A percentile compares a stretch with the other conserved stretches of the same genome.
Conservation (phyloP, 129 eudicot species). For the Logfia minima region DNA sequence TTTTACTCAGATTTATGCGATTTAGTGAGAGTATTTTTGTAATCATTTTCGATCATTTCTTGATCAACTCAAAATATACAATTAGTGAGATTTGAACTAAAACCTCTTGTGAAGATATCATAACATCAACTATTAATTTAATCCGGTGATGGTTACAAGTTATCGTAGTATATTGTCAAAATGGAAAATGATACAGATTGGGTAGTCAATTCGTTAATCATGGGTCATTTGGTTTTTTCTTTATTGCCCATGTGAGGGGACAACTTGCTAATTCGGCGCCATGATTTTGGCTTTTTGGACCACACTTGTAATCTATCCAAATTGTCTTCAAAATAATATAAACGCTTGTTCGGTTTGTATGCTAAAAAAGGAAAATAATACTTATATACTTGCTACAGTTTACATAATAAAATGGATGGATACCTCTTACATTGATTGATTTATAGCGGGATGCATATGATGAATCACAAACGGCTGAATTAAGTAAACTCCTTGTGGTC, state of each 20-base stretch:
- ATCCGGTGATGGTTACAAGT: too few relatives aligned
- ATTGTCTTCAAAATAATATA: not conserved
- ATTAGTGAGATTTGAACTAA: too few relatives aligned
- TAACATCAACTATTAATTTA: too few relatives aligned
- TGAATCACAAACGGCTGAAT: too few relatives aligned
- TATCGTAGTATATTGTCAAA: not conserved
- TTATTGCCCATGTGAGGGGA: constrained; percentile 35
- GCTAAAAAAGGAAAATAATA: not conserved
- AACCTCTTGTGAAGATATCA: not conserved
- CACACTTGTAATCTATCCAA: constrained; percentile 17
- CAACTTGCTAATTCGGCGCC: constrained; percentile 31
- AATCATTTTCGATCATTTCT: too few relatives aligned
- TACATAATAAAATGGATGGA: too few relatives aligned
- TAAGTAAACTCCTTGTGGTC: too few relatives aligned
- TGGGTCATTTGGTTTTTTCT: constrained; percentile 11
- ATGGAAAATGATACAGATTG: constrained; percentile 7
- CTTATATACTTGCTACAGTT: not conserved
- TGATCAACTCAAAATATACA: too few relatives aligned
- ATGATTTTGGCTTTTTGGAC: constrained; percentile 26
- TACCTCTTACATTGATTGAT: too few relatives aligned
- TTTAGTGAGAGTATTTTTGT: too few relatives aligned
- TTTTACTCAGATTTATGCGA: too few relatives aligned
- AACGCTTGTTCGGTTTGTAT: not conserved
- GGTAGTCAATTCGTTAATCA: constrained; percentile 27
- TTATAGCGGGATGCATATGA: too few relatives aligned